phyloP scores from a whole-genome alignment of 805 yeast genomes.

The Torulaspora maleeae region DNA sequence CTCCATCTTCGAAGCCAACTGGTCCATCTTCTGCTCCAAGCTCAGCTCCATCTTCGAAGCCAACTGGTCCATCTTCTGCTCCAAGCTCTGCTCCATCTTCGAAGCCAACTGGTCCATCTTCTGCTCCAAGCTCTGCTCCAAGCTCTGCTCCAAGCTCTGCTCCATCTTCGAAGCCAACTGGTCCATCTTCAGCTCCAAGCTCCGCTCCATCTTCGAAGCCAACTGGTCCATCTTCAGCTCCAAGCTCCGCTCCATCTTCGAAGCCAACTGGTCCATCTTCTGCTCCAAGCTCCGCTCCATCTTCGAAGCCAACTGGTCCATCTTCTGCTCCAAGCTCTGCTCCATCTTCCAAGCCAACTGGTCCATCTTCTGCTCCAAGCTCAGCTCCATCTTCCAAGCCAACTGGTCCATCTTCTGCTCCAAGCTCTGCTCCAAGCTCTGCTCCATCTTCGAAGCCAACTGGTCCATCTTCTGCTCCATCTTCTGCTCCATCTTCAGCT shows the following conservation, averaged over 20 bases:
- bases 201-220: background rate
- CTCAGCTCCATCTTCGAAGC: background rate
- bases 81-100: background rate
- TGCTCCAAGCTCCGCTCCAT: background rate
- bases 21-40: background rate
- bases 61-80: background rate
- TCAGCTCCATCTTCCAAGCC: background rate
- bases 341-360: too few relatives aligned
- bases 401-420: too few relatives aligned
- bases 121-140: background rate
- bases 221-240: background rate
- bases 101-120: too few relatives aligned
- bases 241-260: too few relatives aligned
- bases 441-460: background rate
- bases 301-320: too few relatives aligned
- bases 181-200: background rate
- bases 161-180: background rate
- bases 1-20: background rate
- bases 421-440: background rate
- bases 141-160: background rate
- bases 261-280: too few relatives aligned
- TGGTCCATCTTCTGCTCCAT: background rate
- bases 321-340: too few relatives aligned
- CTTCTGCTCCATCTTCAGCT: background rate
- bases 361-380: background rate